Conservation (phyloP, 441 rosid species). For the Biscutella laevigata region DNA sequence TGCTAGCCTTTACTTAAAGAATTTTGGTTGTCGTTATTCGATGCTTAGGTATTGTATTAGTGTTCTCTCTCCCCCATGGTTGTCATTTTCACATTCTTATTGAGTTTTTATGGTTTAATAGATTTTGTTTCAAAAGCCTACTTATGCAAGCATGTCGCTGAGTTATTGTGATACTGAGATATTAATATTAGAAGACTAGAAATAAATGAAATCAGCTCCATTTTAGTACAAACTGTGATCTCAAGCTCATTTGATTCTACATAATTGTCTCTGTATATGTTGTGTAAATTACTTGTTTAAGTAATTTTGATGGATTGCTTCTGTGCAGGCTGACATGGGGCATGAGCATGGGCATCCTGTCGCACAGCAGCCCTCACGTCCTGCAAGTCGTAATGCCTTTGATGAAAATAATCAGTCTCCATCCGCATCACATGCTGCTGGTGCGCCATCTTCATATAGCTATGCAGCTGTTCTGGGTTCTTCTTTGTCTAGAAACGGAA, state of each 20-base stretch:
- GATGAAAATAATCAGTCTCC: slow-evolving; percentile 56
- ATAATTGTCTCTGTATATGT: background rate
- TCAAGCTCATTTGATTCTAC: too few relatives aligned
- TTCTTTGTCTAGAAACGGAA: slow-evolving; percentile 71
- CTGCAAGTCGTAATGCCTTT: slow-evolving; percentile 76
- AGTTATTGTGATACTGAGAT: too few relatives aligned
- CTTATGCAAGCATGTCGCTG: background rate
- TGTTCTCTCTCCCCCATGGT: background rate
- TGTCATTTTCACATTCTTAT: background rate
- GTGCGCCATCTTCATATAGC: slow-evolving; percentile 50
- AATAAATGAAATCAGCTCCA: too few relatives aligned
- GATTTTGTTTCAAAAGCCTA: background rate
- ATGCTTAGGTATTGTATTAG: background rate
- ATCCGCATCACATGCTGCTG: slow-evolving; percentile 41
- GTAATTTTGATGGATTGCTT: background rate
- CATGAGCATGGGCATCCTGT: slow-evolving; percentile 31
- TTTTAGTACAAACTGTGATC: too few relatives aligned
- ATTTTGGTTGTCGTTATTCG: slow-evolving; percentile 12
- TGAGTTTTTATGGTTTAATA: background rate
- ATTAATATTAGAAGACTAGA: background rate
- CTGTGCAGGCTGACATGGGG: slow-evolving; percentile 64
- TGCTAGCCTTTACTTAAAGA: too few relatives aligned
- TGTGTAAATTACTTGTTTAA: slow-evolving; percentile 8
- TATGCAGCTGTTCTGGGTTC: slow-evolving; percentile 79
- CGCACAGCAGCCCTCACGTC: slow-evolving; percentile 61